Evolutionary conservation across 768 basidiomycete species (phyloP), one percentile per base, ranked within the genome.

Genomic region (Amanita inopinata): DNA sequence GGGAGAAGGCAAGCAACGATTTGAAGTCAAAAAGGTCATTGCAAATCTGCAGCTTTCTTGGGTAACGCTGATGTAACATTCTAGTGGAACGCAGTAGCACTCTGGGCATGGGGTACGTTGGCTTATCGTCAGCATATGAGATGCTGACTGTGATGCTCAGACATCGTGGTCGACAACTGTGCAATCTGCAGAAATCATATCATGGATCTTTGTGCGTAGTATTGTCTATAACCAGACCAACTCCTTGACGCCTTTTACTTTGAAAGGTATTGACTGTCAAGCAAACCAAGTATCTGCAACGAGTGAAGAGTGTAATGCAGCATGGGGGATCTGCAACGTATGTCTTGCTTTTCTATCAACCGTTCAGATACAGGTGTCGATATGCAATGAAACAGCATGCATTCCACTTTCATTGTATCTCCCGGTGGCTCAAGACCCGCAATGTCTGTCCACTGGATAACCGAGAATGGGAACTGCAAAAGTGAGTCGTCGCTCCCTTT

Each of bases 151-250:
- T 33, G 14, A 35, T 30, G 39, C 24, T 33, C 49, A 94, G 93
- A 98, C 60, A 97, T 98, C 56, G 92, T 96, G 47, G 94, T 97
- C 45, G 94, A 98, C 65, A 99, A 97, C 66, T 98, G 96, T 56
- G 96, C 96, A 38, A 99, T 99, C 68, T 99, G 96, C 74, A 80
- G 92, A 62, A 97, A 97, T 61, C 94, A 99, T 59, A 98, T 99
- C 68, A 99, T 99, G 96, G 96, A 99, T 63, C 83, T 98, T 33
- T 99, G 96, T 98, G 12, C 14, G 28, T 38, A 14, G 15, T 31
- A 7, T 33, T 36, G 17, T 20, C 31, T 42, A 19, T 4, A 23
- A 25, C 20, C 28, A 35, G 38, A 52, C 15, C 40, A 44, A 30
- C 30, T 15, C 14, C 24, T 37, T 23, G 45, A 43, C 38, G 30